A percentile compares a stretch with the other conserved stretches of the same genome.
phyloP scores from a whole-genome alignment of 768 basidiomycete genomes.

The Trichaptum fuscoviolaceum region DNA sequence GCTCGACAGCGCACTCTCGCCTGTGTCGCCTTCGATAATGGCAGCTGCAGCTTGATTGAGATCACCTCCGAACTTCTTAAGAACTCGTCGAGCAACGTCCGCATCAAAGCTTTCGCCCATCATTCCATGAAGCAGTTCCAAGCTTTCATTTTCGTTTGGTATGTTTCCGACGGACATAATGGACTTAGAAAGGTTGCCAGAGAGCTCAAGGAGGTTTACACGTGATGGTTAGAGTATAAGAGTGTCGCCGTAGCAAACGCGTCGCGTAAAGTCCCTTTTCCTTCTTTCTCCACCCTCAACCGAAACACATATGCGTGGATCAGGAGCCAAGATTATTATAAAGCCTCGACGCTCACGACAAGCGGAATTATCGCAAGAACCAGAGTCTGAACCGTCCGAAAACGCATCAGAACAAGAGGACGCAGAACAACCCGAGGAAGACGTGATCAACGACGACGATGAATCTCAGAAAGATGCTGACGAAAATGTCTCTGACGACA shows the following conservation, averaged over 20 bases:
- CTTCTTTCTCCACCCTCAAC: background rate
- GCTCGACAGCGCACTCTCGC: conserved; percentile 9
- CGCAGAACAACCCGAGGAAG: conserved; percentile 8
- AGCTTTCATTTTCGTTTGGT: conserved; percentile 24
- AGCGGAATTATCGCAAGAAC: conserved; percentile 14
- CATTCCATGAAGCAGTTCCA: conserved; percentile 30
- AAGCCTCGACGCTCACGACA: conserved; percentile 30
- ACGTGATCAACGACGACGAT: conserved; percentile 16
- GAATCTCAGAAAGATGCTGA: conserved; percentile 25
- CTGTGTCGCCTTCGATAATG: conserved; percentile 33
- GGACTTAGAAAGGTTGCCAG: too few relatives aligned
- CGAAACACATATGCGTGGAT: background rate
- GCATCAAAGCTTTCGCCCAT: conserved; percentile 37
- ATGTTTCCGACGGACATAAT: background rate
- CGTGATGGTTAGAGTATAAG: too few relatives aligned
- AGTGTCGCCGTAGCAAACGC: too few relatives aligned
- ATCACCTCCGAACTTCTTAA: conserved; percentile 57
- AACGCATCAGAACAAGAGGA: conserved; percentile 27
- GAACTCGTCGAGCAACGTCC: conserved; percentile 47
- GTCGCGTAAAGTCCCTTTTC: background rate
- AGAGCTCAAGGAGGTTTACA: too few relatives aligned
- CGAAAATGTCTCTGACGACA: conserved; percentile 27
- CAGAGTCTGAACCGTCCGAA: conserved; percentile 22
- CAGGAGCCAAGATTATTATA: conserved; percentile 32
- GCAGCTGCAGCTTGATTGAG: conserved; percentile 51